These are phyloP conservation scores for Diplodia seriata DNA, from an alignment of 2,329 filamentous ascomycete species.

Conservation along the genomic window DNA sequence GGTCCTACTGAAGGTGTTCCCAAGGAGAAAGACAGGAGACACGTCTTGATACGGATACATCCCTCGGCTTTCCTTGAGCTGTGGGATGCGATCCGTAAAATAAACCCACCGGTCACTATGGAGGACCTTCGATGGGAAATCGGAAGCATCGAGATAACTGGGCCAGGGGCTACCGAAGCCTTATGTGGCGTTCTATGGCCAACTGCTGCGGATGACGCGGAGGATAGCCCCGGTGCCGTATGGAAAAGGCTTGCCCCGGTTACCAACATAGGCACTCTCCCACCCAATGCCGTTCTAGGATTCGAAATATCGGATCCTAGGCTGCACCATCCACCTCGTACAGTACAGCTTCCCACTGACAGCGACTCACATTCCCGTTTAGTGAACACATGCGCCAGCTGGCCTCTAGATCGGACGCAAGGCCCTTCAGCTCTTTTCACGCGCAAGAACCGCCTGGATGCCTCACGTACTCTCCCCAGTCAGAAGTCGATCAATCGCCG, in stretches of 20 bases:
- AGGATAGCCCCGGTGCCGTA: conserved; percentile 45
- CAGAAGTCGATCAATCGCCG: conserved; percentile 84
- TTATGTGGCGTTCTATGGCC: conserved; percentile 72
- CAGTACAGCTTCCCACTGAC: conserved; percentile 45
- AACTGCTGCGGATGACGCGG: conserved; percentile 33
- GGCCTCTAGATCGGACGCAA: conserved; percentile 67
- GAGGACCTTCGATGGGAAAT: conserved; percentile 76
- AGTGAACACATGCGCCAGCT: conserved; percentile 67
- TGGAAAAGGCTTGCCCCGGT: conserved; percentile 43
- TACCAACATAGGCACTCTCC: conserved; percentile 66
- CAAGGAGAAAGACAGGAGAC: conserved; percentile 53
- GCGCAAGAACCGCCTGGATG: conserved; percentile 68
- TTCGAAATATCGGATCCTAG: conserved; percentile 83
- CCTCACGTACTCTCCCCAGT: conserved; percentile 70
- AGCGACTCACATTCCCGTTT: conserved; percentile 50
- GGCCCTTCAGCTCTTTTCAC: conserved; percentile 68
- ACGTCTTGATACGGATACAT: conserved; percentile 76
- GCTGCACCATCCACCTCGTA: conserved; percentile 75
- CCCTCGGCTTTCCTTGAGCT: conserved; percentile 78
- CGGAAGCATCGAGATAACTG: conserved; percentile 72
- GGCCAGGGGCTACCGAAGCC: conserved; percentile 80
- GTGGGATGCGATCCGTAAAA: conserved; percentile 67
- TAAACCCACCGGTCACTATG: conserved; percentile 65
- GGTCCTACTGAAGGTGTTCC: conserved; percentile 37
- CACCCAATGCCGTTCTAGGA: conserved; percentile 71